phyloP scores from a whole-genome alignment of 1,139 yeast genomes.

The Blastobotrys serpentis region DNA sequence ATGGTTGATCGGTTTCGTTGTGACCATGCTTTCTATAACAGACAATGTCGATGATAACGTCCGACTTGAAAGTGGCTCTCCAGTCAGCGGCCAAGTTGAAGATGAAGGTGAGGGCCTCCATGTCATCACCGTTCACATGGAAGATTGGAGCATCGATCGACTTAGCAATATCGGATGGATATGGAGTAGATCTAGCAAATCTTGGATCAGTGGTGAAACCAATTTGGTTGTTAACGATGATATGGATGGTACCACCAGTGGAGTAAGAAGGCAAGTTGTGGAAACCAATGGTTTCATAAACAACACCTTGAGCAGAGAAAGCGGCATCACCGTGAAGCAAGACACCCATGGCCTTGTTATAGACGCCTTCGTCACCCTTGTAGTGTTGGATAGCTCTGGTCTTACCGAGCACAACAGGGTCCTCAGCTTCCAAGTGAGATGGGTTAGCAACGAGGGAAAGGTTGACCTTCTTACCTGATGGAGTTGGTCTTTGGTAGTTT shows the following conservation, averaged over 20 bases:
- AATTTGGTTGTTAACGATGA: slow-evolving; percentile 95
- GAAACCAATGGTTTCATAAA: slow-evolving; percentile 97
- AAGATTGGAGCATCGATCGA: slow-evolving; percentile 95
- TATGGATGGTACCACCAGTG: slow-evolving; percentile 97
- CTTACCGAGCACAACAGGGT: slow-evolving; percentile 97
- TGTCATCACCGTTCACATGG: slow-evolving; percentile 99
- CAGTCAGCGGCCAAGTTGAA: slow-evolving; percentile 98
- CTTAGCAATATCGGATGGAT: slow-evolving; percentile 97
- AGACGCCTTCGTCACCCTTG: slow-evolving; percentile 80
- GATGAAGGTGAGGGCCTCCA: slow-evolving; percentile 87
- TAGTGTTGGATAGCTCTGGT: slow-evolving; percentile 94
- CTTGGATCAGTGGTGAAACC: slow-evolving; percentile 99
- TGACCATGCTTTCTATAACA: slow-evolving; percentile 99
- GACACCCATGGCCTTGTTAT: slow-evolving; percentile 85
- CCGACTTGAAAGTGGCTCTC: slow-evolving; percentile 95
- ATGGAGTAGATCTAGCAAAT: slow-evolving; percentile 95
- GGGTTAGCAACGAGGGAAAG: slow-evolving; percentile 97
- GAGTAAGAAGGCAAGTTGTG: slow-evolving; percentile 90
- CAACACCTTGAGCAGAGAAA: slow-evolving; percentile 98
- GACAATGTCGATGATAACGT: slow-evolving; percentile 93
- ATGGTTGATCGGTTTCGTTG: slow-evolving; percentile 98
- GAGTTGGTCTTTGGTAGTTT: slow-evolving; percentile 98
- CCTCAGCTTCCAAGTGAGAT: slow-evolving; percentile 98
- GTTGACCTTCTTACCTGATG: slow-evolving; percentile 95
- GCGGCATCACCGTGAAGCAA: slow-evolving; percentile 99